Evolutionary conservation across 495 filamentous ascomycete genomes (phyloP), one percentile per base, ranked within the genome.

Genomic region (Daldinia vernicosa): DNA sequence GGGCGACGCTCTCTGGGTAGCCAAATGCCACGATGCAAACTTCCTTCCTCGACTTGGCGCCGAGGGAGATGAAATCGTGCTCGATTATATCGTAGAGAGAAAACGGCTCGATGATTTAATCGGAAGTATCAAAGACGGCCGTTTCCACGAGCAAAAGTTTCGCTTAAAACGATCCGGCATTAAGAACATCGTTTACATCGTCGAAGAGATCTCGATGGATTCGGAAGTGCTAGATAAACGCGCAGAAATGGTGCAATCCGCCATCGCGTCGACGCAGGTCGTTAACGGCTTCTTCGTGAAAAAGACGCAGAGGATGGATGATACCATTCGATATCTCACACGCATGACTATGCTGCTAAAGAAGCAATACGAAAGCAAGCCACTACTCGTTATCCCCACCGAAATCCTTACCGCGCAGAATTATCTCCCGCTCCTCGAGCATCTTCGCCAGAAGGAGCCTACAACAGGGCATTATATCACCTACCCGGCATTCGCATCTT

Each of bases 71-170:
- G 93, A 95, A 77, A 80, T 93, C 4, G 88, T 93, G 43, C 82
- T 96, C 6, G 92, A 95, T 75, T 93, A 88, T 82, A 92, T 96
- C 30, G 85, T 95, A 0, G 93, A 96, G 78, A 86, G 93, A 54
- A 96, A 96, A 74, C 85, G 93, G 2, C 84, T 94, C 0, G 93
- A 96, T 70, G 93, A 96, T 77, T 83, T 96, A 4, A 83, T 95
- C 7, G 81, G 85, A 27, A 93, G 90, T 51, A 92, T 95, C 76
- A 94, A 91, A 76, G 93, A 95, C 58, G 91, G 92, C 0, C 88
- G 93, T 0, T 95, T 94, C 72, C 90, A 90, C 70, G 93, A 96
- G 72, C 93, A 96, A 69, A 95, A 96, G 71, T 95, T 93, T 70
- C 89, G 93, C 1, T 84, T 95, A 3, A 84, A 84, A 39, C 88